Percentiles rank a stretch among this genome's conserved stretches.
Conservation (phyloP, 768 basidiomycete species). For the Podaxis pistillaris region DNA sequence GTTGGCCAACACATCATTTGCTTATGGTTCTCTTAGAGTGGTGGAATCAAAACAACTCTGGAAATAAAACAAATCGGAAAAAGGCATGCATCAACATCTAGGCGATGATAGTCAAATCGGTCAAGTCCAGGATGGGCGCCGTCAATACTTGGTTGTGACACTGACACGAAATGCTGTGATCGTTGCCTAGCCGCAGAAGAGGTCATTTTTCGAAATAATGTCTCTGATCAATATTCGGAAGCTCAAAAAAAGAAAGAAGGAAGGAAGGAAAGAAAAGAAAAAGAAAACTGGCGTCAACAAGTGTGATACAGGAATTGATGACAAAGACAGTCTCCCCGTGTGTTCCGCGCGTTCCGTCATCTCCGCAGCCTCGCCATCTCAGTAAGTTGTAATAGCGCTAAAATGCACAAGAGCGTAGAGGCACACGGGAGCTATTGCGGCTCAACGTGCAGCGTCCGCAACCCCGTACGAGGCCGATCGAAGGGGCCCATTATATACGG, state of each 20-base stretch:
- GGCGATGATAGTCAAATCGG: constrained; percentile 6
- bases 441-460: constrained; percentile 82
- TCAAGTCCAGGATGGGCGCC: constrained; percentile 7
- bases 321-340: constrained; percentile 61
- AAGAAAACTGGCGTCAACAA: neutral
- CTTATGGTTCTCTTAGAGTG: constrained; percentile 71
- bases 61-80: constrained; percentile 18
- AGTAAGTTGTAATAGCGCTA: constrained; percentile 71
- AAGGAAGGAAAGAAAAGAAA: neutral
- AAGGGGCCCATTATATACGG: constrained; percentile 39
- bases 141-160: constrained; percentile 11
- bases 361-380: constrained; percentile 63
- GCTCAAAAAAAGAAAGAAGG: too few species aligned
- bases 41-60: constrained; percentile 29
- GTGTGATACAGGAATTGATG: constrained; percentile 28
- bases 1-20: constrained; percentile 67
- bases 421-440: constrained; percentile 69
- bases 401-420: constrained; percentile 55
- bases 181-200: neutral
- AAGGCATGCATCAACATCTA: neutral
- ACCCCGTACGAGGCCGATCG: constrained; percentile 62
- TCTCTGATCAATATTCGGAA: too few species aligned
- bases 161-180: constrained; percentile 7
- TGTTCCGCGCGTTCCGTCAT: constrained; percentile 80
- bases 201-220: too few species aligned